A percentile compares a stretch with the other conserved stretches of the same genome.
These are phyloP conservation scores for Colletotrichum karsti DNA, from an alignment of 2,329 filamentous ascomycete genomes.

Conservation along the genomic window DNA sequence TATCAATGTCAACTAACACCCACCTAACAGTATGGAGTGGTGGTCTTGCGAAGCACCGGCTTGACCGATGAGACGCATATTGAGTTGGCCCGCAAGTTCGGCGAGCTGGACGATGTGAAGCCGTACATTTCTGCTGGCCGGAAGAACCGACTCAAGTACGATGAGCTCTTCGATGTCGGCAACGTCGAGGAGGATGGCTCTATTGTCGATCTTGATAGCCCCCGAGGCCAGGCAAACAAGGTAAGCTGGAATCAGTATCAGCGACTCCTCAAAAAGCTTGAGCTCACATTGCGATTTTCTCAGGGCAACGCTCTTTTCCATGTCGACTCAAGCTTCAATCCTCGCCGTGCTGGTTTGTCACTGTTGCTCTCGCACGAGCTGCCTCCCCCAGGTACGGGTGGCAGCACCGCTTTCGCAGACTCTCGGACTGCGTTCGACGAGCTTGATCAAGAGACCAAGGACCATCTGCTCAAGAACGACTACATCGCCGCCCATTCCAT, in stretches of 20 bases:
- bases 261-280: neutral
- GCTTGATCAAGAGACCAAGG: conserved; percentile 44
- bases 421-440: conserved; percentile 58
- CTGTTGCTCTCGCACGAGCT: conserved; percentile 58
- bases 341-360: conserved; percentile 59
- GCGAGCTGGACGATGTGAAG: conserved; percentile 56
- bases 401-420: conserved; percentile 62
- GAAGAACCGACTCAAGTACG: conserved; percentile 53
- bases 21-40: conserved; percentile 56
- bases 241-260: no score
- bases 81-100: conserved; percentile 57
- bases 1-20: neutral
- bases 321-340: conserved; percentile 63
- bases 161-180: conserved; percentile 65
- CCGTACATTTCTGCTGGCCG: conserved; percentile 56
- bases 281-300: neutral
- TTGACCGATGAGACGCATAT: conserved; percentile 61
- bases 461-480: conserved; percentile 44
- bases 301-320: conserved; percentile 61
- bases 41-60: conserved; percentile 58
- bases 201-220: conserved; percentile 40
- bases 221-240: neutral
- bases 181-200: conserved; percentile 60
- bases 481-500: conserved; percentile 60
- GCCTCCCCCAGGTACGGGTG: conserved; percentile 55